Percentiles rank a stretch among this genome's conserved stretches.
phyloP scores from a whole-genome alignment of 1,139 yeast species.

The Sugiyamaella grinbergsii region DNA sequence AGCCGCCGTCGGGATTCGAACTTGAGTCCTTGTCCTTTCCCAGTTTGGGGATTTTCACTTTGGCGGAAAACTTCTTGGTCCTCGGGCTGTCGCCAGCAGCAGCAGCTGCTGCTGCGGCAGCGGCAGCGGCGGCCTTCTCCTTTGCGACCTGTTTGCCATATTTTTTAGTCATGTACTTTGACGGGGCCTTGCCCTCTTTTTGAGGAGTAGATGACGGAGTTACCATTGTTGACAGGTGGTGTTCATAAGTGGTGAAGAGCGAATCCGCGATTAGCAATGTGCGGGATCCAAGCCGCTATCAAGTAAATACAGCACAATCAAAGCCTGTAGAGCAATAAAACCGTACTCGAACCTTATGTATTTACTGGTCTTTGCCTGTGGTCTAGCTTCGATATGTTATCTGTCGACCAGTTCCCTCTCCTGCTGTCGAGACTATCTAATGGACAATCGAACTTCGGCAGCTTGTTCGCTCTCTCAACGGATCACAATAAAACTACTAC shows the following conservation, averaged over 20 bases:
- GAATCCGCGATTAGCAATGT: background rate
- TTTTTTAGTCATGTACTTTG: slow-evolving; percentile 15
- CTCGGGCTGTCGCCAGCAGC: slow-evolving; percentile 14
- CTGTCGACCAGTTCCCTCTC: no score
- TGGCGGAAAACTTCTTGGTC: slow-evolving; percentile 10
- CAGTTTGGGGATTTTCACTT: slow-evolving; percentile 7
- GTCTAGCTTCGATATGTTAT: no score
- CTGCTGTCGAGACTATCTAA: no score
- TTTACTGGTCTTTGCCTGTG: no score
- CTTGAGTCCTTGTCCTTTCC: background rate
- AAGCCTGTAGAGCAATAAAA: no score
- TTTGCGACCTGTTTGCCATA: slow-evolving; percentile 15
- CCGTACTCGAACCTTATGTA: no score
- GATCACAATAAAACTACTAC: no score
- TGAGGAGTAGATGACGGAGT: slow-evolving; percentile 11
- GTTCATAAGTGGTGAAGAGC: background rate
- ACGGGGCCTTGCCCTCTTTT: slow-evolving; percentile 15
- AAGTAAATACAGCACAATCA: no score
- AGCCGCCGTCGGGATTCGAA: background rate
- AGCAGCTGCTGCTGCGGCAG: slow-evolving; percentile 19
- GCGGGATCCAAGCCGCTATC: background rate
- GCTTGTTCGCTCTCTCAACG: no score
- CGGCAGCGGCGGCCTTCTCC: slow-evolving; percentile 12
- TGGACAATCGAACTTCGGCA: no score
- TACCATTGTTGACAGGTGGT: slow-evolving; percentile 1